Conservation (phyloP, 148 eudicot species). For the Rhododendron simsii region DNA sequence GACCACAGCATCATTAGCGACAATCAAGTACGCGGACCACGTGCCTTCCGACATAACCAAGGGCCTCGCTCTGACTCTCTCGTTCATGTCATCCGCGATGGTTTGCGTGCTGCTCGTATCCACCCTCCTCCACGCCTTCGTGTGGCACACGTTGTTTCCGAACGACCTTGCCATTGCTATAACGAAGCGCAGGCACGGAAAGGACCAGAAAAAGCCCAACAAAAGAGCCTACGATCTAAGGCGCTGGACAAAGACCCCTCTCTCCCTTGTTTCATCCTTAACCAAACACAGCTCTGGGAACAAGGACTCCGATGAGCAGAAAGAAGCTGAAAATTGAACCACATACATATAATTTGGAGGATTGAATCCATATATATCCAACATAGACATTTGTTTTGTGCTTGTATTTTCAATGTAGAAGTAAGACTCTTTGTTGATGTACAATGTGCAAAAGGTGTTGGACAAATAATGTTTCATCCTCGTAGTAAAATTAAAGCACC, state of each 20-base stretch:
- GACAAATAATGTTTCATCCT: neutral
- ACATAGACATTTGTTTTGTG: neutral
- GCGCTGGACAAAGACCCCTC: conserved; percentile 75
- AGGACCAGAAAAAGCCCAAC: conserved; percentile 37
- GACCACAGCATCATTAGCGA: conserved; percentile 89
- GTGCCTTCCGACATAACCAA: conserved; percentile 56
- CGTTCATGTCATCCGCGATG: conserved; percentile 84
- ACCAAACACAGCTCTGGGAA: conserved; percentile 39
- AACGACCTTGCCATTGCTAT: conserved; percentile 97
- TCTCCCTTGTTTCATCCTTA: conserved; percentile 56
- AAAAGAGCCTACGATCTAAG: conserved; percentile 51
- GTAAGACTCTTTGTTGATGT: neutral
- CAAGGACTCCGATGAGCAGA: conserved; percentile 22
- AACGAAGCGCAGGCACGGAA: conserved; percentile 47
- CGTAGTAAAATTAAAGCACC: neutral
- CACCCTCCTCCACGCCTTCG: conserved; percentile 77
- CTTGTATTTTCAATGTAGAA: neutral
- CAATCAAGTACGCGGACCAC: conserved; percentile 84
- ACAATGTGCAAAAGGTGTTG: neutral
- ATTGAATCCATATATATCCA: neutral
- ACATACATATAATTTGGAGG: neutral
- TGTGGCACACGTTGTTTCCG: conserved; percentile 84
- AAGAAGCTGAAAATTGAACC: conserved; percentile 16
- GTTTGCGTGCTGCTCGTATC: conserved; percentile 60
- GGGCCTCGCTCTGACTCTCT: conserved; percentile 58